These are phyloP conservation scores for Chamaenerion angustifolium DNA, from an alignment of 345 rosid species.

Conservation along the genomic window DNA sequence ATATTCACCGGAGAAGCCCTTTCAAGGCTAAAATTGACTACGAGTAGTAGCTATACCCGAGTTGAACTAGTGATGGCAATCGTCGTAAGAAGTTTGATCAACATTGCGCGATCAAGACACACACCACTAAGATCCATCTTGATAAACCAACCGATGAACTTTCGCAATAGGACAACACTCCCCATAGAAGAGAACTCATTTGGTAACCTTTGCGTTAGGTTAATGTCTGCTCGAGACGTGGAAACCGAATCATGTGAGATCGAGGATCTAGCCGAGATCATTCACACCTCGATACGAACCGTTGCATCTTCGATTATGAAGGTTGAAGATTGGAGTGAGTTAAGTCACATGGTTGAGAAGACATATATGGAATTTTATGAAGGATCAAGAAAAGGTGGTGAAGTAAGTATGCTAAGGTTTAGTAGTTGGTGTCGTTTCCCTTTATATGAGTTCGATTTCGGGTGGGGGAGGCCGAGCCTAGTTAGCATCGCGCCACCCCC, in stretches of 20 bases:
- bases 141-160: not conserved
- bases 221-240: not conserved
- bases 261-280: constrained; percentile 9
- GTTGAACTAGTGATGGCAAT: constrained; percentile 9
- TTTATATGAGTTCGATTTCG: constrained; percentile 32
- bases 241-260: not conserved
- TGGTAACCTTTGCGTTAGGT: not conserved
- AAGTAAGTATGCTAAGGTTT: constrained; percentile 9
- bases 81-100: constrained; percentile 13
- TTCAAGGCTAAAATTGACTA: constrained; percentile 3
- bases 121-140: not conserved
- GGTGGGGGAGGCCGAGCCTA: constrained; percentile 25
- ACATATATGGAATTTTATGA: not conserved
- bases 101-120: not conserved
- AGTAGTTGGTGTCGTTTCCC: constrained; percentile 28
- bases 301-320: not conserved
- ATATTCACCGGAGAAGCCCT: constrained; percentile 7
- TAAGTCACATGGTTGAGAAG: constrained; percentile 1
- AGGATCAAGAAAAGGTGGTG: constrained; percentile 3
- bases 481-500: not conserved
- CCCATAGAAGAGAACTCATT: not conserved
- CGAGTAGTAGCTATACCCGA: constrained; percentile 7
- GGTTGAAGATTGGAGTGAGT: not conserved
- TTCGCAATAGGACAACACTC: constrained; percentile 1
- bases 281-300: constrained; percentile 7